phyloP scores from a whole-genome alignment of 2,329 filamentous ascomycete genomes.

The Pyrenochaeta sp. region DNA sequence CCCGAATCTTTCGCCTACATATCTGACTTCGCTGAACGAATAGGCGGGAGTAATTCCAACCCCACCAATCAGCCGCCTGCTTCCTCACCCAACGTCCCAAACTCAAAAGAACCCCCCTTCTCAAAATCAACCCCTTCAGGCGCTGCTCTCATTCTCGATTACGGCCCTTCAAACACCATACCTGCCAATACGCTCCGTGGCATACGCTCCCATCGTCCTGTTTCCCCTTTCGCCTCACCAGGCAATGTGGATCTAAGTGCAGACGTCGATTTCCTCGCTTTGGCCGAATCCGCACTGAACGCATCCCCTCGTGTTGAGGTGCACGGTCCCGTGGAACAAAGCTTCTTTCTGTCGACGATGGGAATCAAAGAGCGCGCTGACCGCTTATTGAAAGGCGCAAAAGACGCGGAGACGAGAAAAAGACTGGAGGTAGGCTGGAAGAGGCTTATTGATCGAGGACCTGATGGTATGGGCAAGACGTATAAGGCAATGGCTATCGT shows the following conservation, averaged over 20 bases:
- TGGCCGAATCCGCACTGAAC: constrained; percentile 81
- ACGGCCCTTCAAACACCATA: constrained; percentile 80
- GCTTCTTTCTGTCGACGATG: constrained; percentile 78
- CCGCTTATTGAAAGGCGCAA: constrained; percentile 36
- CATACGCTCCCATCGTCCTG: constrained; percentile 77
- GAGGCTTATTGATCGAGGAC: constrained; percentile 82
- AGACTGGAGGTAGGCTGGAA: constrained; percentile 79
- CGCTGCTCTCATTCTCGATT: constrained; percentile 94
- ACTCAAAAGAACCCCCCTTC: constrained; percentile 29
- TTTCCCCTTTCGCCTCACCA: constrained; percentile 80
- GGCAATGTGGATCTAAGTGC: constrained; percentile 88
- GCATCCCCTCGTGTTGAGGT: constrained; percentile 86
- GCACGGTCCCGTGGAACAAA: constrained; percentile 90
- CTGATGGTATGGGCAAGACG: constrained; percentile 88
- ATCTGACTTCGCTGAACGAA: constrained; percentile 81
- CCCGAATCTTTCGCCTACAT: constrained; percentile 85
- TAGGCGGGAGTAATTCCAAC: constrained; percentile 69
- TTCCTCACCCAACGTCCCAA: constrained; percentile 28
- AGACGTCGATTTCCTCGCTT: constrained; percentile 89
- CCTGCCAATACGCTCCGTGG: constrained; percentile 91
- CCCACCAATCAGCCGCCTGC: constrained; percentile 51
- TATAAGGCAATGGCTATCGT: constrained; percentile 94
- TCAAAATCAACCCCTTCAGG: constrained; percentile 74
- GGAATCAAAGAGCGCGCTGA: constrained; percentile 68
- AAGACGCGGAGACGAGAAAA: constrained; percentile 49